Conservation (phyloP, 208 protist genomes). For the Novymonas esmeraldas region DNA sequence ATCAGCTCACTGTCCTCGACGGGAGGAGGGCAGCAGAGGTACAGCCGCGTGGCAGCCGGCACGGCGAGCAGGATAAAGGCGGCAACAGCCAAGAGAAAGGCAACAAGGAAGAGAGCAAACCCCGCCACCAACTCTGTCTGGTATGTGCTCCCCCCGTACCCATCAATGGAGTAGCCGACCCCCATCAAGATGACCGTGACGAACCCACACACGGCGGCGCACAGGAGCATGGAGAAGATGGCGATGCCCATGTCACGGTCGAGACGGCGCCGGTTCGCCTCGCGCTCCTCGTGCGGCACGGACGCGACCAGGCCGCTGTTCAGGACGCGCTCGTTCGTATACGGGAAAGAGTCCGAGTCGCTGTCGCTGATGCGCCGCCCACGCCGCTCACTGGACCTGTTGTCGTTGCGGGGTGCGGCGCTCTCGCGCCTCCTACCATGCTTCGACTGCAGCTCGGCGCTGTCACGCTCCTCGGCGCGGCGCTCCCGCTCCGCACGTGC, state of each 20-base stretch:
- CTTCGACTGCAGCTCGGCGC: conserved; percentile 2
- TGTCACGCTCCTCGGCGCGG: neutral
- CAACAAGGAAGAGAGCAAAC: conserved; percentile 12
- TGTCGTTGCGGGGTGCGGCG: neutral
- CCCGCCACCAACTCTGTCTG: neutral
- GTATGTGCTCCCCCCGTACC: neutral
- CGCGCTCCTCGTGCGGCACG: conserved; percentile 12
- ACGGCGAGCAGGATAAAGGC: neutral
- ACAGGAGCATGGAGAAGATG: conserved; percentile 21
- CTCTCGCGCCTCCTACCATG: neutral
- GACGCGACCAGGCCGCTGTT: neutral
- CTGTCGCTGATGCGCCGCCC: neutral
- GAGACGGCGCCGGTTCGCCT: neutral
- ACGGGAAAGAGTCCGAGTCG: conserved; percentile 5
- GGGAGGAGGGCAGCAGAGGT: conserved; percentile 2
- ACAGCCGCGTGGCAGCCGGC: conserved; percentile 3
- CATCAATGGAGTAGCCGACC: neutral
- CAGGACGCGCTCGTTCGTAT: neutral
- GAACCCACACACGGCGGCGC: conserved; percentile 9
- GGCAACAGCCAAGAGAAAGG: neutral
- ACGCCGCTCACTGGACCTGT: neutral
- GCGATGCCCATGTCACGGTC: conserved; percentile 8
- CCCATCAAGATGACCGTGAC: conserved; percentile 6
- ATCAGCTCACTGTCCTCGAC: neutral
- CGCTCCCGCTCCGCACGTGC: neutral